Evolutionary conservation across 2,329 filamentous ascomycete species (phyloP), one percentile per base, ranked within the genome.

Genomic region (Talaromyces sp.): DNA sequence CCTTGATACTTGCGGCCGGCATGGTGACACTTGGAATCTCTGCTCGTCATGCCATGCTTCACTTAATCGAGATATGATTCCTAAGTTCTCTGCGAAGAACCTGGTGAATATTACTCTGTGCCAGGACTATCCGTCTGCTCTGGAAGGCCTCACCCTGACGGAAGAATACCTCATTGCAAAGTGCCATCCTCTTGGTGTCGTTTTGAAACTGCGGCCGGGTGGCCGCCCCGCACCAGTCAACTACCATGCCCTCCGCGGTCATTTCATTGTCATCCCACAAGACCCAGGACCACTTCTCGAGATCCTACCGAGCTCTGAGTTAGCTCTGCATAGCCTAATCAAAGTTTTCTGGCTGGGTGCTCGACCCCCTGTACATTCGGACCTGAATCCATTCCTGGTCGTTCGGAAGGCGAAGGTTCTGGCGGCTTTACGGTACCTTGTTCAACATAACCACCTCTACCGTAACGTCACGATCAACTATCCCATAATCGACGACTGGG

Each of bases 211-310:
- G 19, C 48, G 43, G 14, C 52, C 49, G 8, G 37, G 49, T 0
- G 33, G 47, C 13, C 33, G 16, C 8, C 6, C 6, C 5, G 10
- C 33, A 13, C 9, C 13, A 13, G 33, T 14, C 2, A 3, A 16
- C 32, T 43, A 58, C 37, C 39, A 32, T 36, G 44, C 47, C 8
- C 7, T 55, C 11, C 55, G 52, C 5, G 52, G 55, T 22, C 49
- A 57, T 48, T 49, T 55, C 16, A 52, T 57, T n/a, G 14, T 55
- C 13, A 49, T 57, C 24, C 52, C 52, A 10, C 52, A 55, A 24
- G 45, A 57, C 19, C 55, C 52, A 2, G 37, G 44, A n/a, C 52
- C 55, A 14, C 49, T 57, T 8, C 52, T 57, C 22, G 20, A 39
- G 32, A 55, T 57, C 17, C 35, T 57, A 9, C 55, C 52, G 22